Base-by-base conservation (phyloP, 2,329 filamentous ascomycete genomes). In the Fusarium napiforme region DNA sequence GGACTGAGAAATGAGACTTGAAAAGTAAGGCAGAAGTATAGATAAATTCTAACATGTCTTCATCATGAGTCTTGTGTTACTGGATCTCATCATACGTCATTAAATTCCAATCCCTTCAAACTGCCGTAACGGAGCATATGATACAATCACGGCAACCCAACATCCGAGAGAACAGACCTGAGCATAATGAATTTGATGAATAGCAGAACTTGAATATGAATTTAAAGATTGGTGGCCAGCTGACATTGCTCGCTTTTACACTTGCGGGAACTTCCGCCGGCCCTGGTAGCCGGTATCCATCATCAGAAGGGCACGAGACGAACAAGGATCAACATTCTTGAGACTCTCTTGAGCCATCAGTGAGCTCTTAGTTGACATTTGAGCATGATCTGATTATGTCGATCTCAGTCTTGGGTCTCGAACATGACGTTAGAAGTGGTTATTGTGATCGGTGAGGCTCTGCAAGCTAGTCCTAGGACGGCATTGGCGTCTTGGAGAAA, bases 161-260 rank as follows among this genome's bases (percentile, higher is more conserved):
- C 36, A 55, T 15, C 28, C n/a, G 14, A 60, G 16, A 32, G 19
- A 23, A 42, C 19, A 19, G 15, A 28, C 12, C 7, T n/a, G 7
- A 53, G 3, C 10, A 4, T 18, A 10, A 18, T 42, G 4, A 55
- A 10, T 2, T 4, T 12, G 8, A 12, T 7, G 7, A 4, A 28
- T 4, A 9, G 14, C 1, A 7, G 2, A 15, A 21, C 1, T 28
- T 7, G 19, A n/a, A 42, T 6, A 8, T 15, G 30, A 19, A 0
- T 5, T 23, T n/a, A 0, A 9, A 2, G 7, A 34, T 10, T 19
- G 4, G 16, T 23, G 32, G 7, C 47, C 8, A 34, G 9, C 11
- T 30, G 14, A 15, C 21, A 30, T 30, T 30, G 30, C 30, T 30
- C 30, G 30, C 30, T 30, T 30, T 30, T 30, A 30, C 30, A 30